phyloP scores from a whole-genome alignment of 257 asterid genomes.

The Jacaranda copaia region DNA sequence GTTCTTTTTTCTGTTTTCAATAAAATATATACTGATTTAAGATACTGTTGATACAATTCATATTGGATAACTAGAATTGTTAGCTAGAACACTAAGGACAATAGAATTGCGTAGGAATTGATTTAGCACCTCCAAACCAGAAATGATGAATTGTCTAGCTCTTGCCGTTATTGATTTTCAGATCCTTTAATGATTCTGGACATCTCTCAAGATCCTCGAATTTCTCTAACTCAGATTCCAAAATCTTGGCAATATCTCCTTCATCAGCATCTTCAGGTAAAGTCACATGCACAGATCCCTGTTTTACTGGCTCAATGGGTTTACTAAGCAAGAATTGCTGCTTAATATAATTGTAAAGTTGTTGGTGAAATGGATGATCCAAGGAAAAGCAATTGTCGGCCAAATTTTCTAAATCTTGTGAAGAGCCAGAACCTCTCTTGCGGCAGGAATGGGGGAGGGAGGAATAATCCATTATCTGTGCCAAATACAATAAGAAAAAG shows the following conservation, averaged over 20 bases:
- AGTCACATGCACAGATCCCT: constrained; percentile 76
- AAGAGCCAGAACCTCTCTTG: constrained; percentile 64
- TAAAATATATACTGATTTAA: constrained; percentile 25
- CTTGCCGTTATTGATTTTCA: constrained; percentile 47
- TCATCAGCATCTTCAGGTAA: constrained; percentile 65
- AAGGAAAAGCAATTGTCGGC: constrained; percentile 61
- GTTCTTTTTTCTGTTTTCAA: constrained; percentile 8
- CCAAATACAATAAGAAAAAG: constrained; percentile 6
- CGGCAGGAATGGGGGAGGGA: constrained; percentile 83
- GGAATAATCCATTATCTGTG: constrained; percentile 79
- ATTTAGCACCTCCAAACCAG: constrained; percentile 9
- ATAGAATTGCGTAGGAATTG: constrained; percentile 15
- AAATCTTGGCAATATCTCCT: constrained; percentile 60
- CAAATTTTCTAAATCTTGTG: constrained; percentile 42
- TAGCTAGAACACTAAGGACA: constrained; percentile 30
- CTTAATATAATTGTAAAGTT: constrained; percentile 64
- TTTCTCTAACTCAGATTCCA: constrained; percentile 67
- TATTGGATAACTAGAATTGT: constrained; percentile 30
- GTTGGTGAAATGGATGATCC: constrained; percentile 82
- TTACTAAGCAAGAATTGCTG: constrained; percentile 47
- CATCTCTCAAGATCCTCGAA: constrained; percentile 46
- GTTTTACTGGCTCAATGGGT: constrained; percentile 50
- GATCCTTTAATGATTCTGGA: constrained; percentile 43
- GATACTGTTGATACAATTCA: constrained; percentile 30
- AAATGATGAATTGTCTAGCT: constrained; percentile 37